Percentiles rank a stretch among this genome's conserved stretches.
Conservation (phyloP, 2,329 filamentous ascomycete genomes). For the Cladosporium sp. region DNA sequence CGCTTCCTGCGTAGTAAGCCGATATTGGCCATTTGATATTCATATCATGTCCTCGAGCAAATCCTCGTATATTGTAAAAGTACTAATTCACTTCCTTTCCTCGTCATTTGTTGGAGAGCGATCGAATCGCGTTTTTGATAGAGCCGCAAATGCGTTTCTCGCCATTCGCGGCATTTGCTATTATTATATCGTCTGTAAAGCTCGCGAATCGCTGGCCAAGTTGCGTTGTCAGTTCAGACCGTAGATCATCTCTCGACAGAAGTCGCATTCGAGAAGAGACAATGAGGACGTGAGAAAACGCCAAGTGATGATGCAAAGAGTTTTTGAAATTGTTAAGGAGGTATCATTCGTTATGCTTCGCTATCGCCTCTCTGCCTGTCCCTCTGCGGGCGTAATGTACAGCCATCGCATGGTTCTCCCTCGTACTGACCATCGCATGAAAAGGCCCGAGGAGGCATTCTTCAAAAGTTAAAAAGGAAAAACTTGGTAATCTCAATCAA, state of each 20-base stretch:
- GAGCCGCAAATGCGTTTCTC: background rate
- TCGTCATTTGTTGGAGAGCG: background rate
- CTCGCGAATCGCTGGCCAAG: background rate
- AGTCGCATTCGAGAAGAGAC: background rate
- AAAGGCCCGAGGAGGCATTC: slow-evolving; percentile 20
- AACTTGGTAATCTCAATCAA: slow-evolving; percentile 19
- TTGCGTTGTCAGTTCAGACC: background rate
- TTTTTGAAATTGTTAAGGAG: slow-evolving; percentile 18
- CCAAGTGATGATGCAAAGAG: background rate
- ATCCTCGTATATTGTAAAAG: background rate
- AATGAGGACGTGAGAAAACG: background rate
- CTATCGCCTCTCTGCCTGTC: slow-evolving; percentile 17
- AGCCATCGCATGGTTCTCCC: slow-evolving; percentile 14
- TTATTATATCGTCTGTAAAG: background rate
- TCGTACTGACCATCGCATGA: slow-evolving; percentile 19
- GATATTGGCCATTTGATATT: background rate
- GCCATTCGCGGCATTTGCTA: background rate
- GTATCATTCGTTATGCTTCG: slow-evolving; percentile 21
- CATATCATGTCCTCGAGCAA: background rate
- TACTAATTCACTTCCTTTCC: background rate
- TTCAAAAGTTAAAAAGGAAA: slow-evolving; percentile 17
- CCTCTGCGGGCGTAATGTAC: slow-evolving; percentile 20
- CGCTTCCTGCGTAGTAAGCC: background rate
- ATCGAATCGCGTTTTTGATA: background rate
- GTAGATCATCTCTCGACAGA: background rate